Evolutionary conservation across 495 filamentous ascomycete genomes (phyloP).

Genomic region (Penicillium lagena): DNA sequence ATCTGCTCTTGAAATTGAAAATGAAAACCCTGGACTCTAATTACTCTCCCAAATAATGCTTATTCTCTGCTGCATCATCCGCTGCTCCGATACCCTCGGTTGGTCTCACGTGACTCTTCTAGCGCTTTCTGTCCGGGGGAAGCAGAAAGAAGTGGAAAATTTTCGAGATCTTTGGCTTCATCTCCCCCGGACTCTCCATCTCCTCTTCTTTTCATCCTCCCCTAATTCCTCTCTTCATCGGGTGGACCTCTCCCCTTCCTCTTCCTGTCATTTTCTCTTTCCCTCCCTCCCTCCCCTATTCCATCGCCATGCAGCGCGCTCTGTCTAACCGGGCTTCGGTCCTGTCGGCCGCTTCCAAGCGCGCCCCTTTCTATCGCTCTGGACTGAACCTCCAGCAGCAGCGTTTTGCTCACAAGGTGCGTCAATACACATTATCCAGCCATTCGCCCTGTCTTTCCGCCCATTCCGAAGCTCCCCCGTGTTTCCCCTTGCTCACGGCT

Average conservation of each 20-base stretch:
- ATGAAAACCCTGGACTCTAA: too few relatives aligned
- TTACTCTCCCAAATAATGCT: neutral
- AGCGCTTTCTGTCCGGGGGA: conserved; percentile 42
- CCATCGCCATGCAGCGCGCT: conserved; percentile 65
- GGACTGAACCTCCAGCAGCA: conserved; percentile 71
- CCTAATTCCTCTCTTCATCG: conserved; percentile 10
- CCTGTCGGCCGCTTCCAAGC: conserved; percentile 61
- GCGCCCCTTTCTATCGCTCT: conserved; percentile 38
- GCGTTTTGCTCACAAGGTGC: conserved; percentile 90
- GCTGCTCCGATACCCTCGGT: conserved; percentile 26
- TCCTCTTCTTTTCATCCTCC: conserved; percentile 17
- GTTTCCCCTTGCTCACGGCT: conserved; percentile 14
- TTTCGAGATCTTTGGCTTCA: conserved; percentile 46
- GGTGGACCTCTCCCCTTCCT: conserved; percentile 16
- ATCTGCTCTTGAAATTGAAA: too few relatives aligned
- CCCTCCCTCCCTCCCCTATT: conserved; percentile 19
- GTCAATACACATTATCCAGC: conserved; percentile 11
- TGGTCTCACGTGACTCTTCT: conserved; percentile 37
- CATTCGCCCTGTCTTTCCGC: conserved; percentile 12
- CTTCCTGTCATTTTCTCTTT: conserved; percentile 17
- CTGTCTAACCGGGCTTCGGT: conserved; percentile 62
- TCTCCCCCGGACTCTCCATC: conserved; percentile 23
- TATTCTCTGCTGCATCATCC: conserved; percentile 8
- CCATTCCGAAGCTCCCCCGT: conserved; percentile 8
- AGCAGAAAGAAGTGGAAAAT: conserved; percentile 42